phyloP scores from a whole-genome alignment of 23 red algal species.

The Gracilaria vermiculophylla region DNA sequence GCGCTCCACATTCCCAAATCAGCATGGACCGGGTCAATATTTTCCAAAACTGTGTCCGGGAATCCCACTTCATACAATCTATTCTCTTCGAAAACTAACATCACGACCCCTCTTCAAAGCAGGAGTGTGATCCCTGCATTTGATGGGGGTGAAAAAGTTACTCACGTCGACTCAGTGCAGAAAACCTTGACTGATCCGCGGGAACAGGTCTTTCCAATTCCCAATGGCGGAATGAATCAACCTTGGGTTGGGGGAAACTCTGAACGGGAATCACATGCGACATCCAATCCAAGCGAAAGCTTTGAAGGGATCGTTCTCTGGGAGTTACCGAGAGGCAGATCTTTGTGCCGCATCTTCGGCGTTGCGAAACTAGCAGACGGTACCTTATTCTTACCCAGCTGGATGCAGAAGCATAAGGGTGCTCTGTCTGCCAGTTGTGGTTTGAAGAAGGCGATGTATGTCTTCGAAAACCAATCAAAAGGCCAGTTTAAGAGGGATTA shows the following conservation, averaged over 20 bases:
- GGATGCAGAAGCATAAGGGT: slow-evolving; percentile 58
- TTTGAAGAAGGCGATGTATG: slow-evolving; percentile 18
- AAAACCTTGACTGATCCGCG: neutral
- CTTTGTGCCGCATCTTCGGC: slow-evolving; percentile 58
- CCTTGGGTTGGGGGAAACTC: neutral
- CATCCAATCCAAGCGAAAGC: neutral
- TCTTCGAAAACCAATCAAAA: slow-evolving; percentile 4
- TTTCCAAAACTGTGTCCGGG: slow-evolving; percentile 12
- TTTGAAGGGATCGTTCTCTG: slow-evolving; percentile 16
- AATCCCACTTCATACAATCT: slow-evolving; percentile 20
- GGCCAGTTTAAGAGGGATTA: neutral
- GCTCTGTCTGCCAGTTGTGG: slow-evolving; percentile 25
- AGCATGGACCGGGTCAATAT: slow-evolving; percentile 13
- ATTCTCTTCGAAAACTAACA: neutral
- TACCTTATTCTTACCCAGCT: slow-evolving; percentile 48
- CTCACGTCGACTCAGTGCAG: neutral
- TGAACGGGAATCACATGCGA: neutral
- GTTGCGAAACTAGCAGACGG: slow-evolving; percentile 35
- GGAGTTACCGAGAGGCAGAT: slow-evolving; percentile 43
- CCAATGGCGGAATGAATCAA: neutral
- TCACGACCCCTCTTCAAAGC: neutral
- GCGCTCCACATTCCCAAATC: neutral
- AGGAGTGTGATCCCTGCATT: neutral
- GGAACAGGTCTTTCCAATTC: neutral
- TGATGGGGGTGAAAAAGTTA: neutral